These are phyloP conservation scores for Stemphylium beticola DNA, from an alignment of 2,329 filamentous ascomycete genomes.

Conservation along the genomic window DNA sequence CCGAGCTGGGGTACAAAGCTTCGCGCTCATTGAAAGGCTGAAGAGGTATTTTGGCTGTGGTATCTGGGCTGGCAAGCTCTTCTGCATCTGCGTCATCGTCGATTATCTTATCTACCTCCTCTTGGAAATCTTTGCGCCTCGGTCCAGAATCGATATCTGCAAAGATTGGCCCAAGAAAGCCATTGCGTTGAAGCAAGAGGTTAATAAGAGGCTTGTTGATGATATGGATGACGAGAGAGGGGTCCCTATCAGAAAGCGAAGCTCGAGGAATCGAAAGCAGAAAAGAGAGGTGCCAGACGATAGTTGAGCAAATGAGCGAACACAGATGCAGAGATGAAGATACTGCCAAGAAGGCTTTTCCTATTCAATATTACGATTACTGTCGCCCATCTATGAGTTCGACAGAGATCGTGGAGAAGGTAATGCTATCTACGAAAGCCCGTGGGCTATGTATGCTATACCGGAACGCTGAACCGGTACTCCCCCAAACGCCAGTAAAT, in stretches of 20 bases:
- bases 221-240: conserved; percentile 15
- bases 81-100: conserved; percentile 91
- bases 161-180: conserved; percentile 88
- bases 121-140: conserved; percentile 84
- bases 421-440: conserved; percentile 27
- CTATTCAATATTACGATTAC: conserved; percentile 30
- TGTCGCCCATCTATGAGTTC: conserved; percentile 19
- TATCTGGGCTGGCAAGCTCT: conserved; percentile 97
- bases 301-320: conserved; percentile 8
- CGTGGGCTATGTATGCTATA: conserved; percentile 11
- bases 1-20: conserved; percentile 75
- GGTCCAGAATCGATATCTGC: conserved; percentile 85
- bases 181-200: conserved; percentile 16
- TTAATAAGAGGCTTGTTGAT: conserved; percentile 16
- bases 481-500: conserved; percentile 41
- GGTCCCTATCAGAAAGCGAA: conserved; percentile 31
- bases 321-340: neutral
- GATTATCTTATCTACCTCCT: conserved; percentile 92
- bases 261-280: conserved; percentile 35
- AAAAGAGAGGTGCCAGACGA: conserved; percentile 29
- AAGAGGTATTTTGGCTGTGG: conserved; percentile 98
- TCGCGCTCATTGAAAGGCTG: conserved; percentile 89
- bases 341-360: conserved; percentile 5
- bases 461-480: conserved; percentile 22
- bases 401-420: conserved; percentile 27